Conservation (phyloP, 148 eudicot genomes). For the Rhododendron ferrugineum region DNA sequence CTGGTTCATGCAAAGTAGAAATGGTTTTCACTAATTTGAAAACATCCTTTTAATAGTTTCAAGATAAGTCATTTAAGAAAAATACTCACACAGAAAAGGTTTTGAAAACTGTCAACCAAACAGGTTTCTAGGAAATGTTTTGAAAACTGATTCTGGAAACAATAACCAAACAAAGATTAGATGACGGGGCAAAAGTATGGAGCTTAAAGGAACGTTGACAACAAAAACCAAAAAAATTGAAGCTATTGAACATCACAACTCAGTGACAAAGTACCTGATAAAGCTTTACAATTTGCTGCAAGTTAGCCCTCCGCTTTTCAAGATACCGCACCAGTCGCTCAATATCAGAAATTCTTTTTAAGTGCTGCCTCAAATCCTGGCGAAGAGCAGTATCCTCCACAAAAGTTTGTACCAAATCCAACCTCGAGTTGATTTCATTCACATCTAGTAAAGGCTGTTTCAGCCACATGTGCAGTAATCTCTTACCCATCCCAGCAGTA, state of each 20-base stretch:
- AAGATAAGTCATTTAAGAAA: background rate
- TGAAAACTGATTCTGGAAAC: background rate
- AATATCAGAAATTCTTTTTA: slow-evolving; percentile 89
- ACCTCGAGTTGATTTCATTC: slow-evolving; percentile 65
- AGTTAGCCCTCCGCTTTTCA: slow-evolving; percentile 63
- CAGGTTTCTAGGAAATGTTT: background rate
- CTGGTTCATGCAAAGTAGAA: background rate
- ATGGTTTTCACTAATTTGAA: background rate
- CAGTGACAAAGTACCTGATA: slow-evolving; percentile 59
- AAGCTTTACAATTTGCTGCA: slow-evolving; percentile 88
- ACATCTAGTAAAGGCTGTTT: slow-evolving; percentile 93
- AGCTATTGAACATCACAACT: background rate
- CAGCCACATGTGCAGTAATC: slow-evolving; percentile 92
- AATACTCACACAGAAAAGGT: background rate
- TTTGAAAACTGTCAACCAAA: background rate
- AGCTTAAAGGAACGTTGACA: background rate
- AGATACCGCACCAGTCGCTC: slow-evolving; percentile 65
- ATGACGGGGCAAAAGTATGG: background rate
- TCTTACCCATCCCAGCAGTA: slow-evolving; percentile 99
- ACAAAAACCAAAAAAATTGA: background rate
- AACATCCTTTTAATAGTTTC: background rate
- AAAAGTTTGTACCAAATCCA: slow-evolving; percentile 89
- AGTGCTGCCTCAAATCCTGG: slow-evolving; percentile 83
- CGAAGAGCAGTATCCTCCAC: slow-evolving; percentile 90
- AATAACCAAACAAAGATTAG: background rate